Percentiles rank a stretch among this genome's conserved stretches.
Conservation (phyloP, 495 filamentous ascomycete species). For the Podospora australis region DNA sequence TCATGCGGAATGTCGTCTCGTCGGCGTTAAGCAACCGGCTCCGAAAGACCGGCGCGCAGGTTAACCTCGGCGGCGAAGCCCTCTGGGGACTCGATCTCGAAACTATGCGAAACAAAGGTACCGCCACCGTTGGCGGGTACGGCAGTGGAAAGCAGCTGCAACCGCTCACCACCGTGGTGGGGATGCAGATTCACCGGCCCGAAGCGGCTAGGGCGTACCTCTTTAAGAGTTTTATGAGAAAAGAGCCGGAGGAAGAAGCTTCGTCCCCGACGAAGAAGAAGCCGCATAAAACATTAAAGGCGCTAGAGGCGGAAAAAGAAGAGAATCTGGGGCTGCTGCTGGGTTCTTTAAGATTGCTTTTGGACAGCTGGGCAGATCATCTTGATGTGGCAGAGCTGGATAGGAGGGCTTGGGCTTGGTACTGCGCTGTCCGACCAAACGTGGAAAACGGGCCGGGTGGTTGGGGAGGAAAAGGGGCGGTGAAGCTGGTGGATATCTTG, state of each 20-base stretch:
- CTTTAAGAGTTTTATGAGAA: slow-evolving; percentile 51
- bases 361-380: slow-evolving; percentile 58
- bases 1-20: slow-evolving; percentile 45
- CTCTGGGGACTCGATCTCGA: slow-evolving; percentile 80
- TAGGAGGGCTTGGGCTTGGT: slow-evolving; percentile 72
- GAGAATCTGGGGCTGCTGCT: slow-evolving; percentile 61
- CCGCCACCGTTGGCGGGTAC: slow-evolving; percentile 13
- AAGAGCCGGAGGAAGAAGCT: not conserved
- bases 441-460: slow-evolving; percentile 65
- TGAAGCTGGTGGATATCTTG: slow-evolving; percentile 61
- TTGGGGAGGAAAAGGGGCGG: slow-evolving; percentile 72
- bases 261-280: slow-evolving; percentile 31
- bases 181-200: slow-evolving; percentile 61
- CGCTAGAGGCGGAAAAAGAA: slow-evolving; percentile 51
- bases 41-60: slow-evolving; percentile 34
- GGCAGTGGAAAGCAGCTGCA: slow-evolving; percentile 15
- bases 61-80: slow-evolving; percentile 41
- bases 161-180: slow-evolving; percentile 21
- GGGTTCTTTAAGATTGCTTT: slow-evolving; percentile 60
- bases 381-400: slow-evolving; percentile 59
- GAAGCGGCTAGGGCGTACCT: slow-evolving; percentile 57
- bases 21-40: slow-evolving; percentile 42
- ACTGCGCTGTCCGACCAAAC: slow-evolving; percentile 63
- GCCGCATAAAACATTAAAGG: slow-evolving; percentile 36
- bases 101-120: slow-evolving; percentile 40